Evolutionary conservation across 2,329 filamentous ascomycete genomes (phyloP), one percentile per base, ranked within the genome.

Genomic region (Sarocladium oryzae): DNA sequence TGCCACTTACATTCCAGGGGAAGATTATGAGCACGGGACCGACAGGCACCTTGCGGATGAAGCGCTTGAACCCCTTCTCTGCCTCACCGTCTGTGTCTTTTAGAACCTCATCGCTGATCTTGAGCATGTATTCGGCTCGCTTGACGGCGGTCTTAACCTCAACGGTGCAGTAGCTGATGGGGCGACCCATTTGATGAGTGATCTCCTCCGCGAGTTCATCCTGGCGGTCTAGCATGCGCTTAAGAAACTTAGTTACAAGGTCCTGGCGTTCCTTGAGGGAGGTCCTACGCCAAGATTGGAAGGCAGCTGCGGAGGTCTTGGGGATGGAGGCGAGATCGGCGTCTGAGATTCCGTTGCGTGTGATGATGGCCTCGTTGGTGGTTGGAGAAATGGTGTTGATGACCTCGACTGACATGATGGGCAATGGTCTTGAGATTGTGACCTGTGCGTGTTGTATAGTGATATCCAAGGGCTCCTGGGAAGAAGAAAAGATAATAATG

Each of bases 111-210:
- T 84, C 81, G 60, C 86, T 89, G 56, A 96, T 86, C 65, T 88
- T 89, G 60, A 95, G 77, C 52, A 97, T 74, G 64, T 95, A 95
- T 63, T 95, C 84, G 57, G 85, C 88, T 56, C 92, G 82, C 71
- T 87, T 88, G 57, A 95, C 80, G 7, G 91, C 91, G 15, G 92
- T 97, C 26, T 81, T 72, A 58, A 97, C 78, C 72, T 97, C 92
- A 58, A 84, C 89, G 43, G 79, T 84, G 0, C 88, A 88, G 67
- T 92, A 96, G 33, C 86, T 80, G 61, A 96, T 96, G 30, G 92
- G 92, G 18, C 92, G 80, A 37, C 92, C 92, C 91, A 97, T 97
- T 73, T 97, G 91, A 65, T 89, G 85, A 0, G 91, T 96, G 54
- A 97, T 73, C 66, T 96, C 91, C 58, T 82, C 78, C 5, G 86